Evolutionary conservation across 257 asterid species (phyloP), one percentile per base, ranked within the genome.

Genomic region (Solanum etuberosum): DNA sequence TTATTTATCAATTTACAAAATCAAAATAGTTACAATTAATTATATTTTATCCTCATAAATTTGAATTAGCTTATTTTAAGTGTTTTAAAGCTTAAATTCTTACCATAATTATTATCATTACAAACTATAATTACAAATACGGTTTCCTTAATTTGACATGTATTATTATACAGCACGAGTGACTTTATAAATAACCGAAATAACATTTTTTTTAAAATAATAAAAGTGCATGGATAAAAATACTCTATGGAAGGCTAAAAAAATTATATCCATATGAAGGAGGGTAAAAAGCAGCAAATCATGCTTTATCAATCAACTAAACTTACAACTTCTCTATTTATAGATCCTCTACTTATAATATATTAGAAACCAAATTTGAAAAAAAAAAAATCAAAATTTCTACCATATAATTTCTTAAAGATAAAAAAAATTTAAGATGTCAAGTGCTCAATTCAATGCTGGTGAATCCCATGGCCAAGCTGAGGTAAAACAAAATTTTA

Each of bases 381-480:
- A 35, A 67, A 32, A 35, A 21, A 81, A 29, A 42, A 6, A 23
- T 35, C 27, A 34, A 83, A 7, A 16, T 70, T 46, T 51, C 29
- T n/a, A 27, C 7, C 11, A 20, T 27, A 37, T 61, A 83, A 13
- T 18, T 61, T 54, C 35, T 34, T 63, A 63, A 21, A 67, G 25
- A 8, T 37, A 0, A 38, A 21, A 21, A 21, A 13, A 9, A 65
- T 2, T 14, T 23, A 91, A 88, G 43, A 93, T 93, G 96, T 84
- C 95, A 87, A 91, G 90, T 81, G 32, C 46, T 25, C 91, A 90
- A 48, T 89, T 81, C 88, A 92, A 85, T 16, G 94, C 93, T 5
- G 93, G 92, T 83, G 92, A 90, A 65, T 54, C 86, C 11, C 92
- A 43, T 23, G 90, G 91, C 31, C 67, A 68, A 68, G 68, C 87